These are phyloP conservation scores for Aureobasidium sp. DNA, from an alignment of 2,329 filamentous ascomycete genomes.

Conservation along the genomic window DNA sequence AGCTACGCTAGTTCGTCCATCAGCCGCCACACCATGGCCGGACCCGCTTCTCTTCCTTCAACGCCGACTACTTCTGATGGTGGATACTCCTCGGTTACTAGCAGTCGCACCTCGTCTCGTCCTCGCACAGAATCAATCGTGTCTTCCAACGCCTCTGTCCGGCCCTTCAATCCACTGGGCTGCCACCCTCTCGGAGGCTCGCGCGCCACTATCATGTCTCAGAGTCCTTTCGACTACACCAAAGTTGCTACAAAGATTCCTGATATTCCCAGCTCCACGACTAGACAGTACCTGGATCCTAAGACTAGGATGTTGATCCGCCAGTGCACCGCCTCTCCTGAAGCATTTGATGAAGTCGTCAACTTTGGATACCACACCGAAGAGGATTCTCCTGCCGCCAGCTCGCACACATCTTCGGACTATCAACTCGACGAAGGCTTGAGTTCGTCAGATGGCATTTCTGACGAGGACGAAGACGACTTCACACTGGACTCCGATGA, in stretches of 20 bases:
- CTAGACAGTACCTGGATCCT: slow-evolving; percentile 76
- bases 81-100: neutral
- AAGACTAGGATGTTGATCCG: slow-evolving; percentile 80
- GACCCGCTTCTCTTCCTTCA: neutral
- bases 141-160: neutral
- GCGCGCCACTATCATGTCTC: neutral
- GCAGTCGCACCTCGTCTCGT: neutral
- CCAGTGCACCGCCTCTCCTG: slow-evolving; percentile 76
- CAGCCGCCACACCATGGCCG: neutral
- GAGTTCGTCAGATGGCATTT: slow-evolving; percentile 6
- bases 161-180: neutral
- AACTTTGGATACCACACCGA: slow-evolving; percentile 74
- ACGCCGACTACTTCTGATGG: neutral
- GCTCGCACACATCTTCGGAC: neutral
- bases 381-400: neutral
- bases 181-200: neutral
- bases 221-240: neutral
- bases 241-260: neutral
- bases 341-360: slow-evolving; percentile 92
- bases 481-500: neutral
- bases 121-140: neutral
- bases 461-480: slow-evolving; percentile 10
- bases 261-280: neutral
- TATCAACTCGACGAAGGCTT: neutral
- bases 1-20: neutral